Evolutionary conservation across 1,284 basidiomycete genomes (phyloP), one percentile per base, ranked within the genome.

Genomic region (Mycena sp.): DNA sequence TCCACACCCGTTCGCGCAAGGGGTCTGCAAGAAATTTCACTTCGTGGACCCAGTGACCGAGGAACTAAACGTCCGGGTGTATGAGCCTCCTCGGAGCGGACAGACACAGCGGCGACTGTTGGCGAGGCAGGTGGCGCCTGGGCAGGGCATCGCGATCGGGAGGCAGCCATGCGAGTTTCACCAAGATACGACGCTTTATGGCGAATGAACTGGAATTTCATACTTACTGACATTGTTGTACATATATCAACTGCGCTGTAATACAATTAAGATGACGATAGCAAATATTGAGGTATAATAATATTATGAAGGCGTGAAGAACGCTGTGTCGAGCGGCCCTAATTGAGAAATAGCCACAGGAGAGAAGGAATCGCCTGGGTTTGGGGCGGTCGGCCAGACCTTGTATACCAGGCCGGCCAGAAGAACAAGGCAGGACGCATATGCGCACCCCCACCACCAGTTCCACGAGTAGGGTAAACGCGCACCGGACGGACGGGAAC

Each of bases 121-220:
- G 67, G 82, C 86, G 62, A 81, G 82, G 72, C 81, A 79, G 60
- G 72, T 93, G 54, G 80, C 80, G 62, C 86, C 89, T n/a, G 93
- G 93, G 0, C 87, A 93, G 77, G 92, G 91, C 1, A 83, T 92
- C 61, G 89, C 92, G 55, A 91, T 94, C 78, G 92, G 92, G 56
- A 83, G 78, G 14, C 77, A 85, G 71, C 90, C 92, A 41, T 94
- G 92, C 80, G 91, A 93, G 82, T 91, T 90, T 77, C 92, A 94
- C 67, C 54, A 54, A 48, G 72, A 73, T 48, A 74, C 57, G 48
- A 52, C 67, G 30, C 65, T 74, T 25, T 74, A 74, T 39, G 65
- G 62, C 11, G 46, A 11, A 55, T 46, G 44, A 34, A 37, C 38
- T 39, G 38, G 30, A 52, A 16, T 16, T 34, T 11, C 34, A 39